Conservation (phyloP, 495 filamentous ascomycete genomes). For the Tricharina praecox region DNA sequence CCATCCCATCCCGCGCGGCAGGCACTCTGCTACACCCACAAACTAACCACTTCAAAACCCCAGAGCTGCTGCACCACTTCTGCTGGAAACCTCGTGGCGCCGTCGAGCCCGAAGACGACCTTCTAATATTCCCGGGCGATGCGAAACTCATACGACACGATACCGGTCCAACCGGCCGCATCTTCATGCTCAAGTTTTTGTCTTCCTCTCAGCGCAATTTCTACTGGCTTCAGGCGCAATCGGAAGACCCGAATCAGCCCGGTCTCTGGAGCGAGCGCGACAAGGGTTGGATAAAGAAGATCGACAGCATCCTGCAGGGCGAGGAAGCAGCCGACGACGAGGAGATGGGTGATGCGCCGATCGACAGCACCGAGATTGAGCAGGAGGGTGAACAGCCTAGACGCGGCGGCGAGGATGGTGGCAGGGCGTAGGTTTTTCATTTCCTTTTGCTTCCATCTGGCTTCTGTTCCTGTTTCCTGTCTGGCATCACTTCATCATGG, state of each 20-base stretch:
- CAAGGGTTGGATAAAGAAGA: slow-evolving; percentile 45
- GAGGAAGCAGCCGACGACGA: slow-evolving; percentile 71
- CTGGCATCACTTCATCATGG: no score
- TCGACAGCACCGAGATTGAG: slow-evolving; percentile 75
- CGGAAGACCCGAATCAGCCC: slow-evolving; percentile 57
- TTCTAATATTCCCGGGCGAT: slow-evolving; percentile 82
- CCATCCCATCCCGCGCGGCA: no score
- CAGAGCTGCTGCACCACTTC: slow-evolving; percentile 80
- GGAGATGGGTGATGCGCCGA: slow-evolving; percentile 70
- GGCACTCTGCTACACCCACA: no score
- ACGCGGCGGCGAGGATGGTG: slow-evolving; percentile 88
- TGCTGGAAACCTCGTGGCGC: slow-evolving; percentile 54
- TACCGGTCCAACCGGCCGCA: slow-evolving; percentile 62
- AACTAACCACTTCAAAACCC: no score
- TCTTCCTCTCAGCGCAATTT: slow-evolving; percentile 83
- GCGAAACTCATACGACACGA: slow-evolving; percentile 69
- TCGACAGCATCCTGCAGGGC: slow-evolving; percentile 68
- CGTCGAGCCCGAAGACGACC: slow-evolving; percentile 59
- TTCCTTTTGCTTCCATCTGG: slow-evolving; percentile 23
- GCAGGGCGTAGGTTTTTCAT: slow-evolving; percentile 79
- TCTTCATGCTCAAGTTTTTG: slow-evolving; percentile 85
- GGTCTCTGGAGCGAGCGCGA: slow-evolving; percentile 39
- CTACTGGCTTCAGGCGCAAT: slow-evolving; percentile 89
- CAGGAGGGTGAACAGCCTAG: slow-evolving; percentile 75
- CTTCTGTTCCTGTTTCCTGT: slow-evolving; percentile 16